Base-by-base conservation (phyloP, 192 early-diverging fungal genomes). In the Coemansia sp. region DNA sequence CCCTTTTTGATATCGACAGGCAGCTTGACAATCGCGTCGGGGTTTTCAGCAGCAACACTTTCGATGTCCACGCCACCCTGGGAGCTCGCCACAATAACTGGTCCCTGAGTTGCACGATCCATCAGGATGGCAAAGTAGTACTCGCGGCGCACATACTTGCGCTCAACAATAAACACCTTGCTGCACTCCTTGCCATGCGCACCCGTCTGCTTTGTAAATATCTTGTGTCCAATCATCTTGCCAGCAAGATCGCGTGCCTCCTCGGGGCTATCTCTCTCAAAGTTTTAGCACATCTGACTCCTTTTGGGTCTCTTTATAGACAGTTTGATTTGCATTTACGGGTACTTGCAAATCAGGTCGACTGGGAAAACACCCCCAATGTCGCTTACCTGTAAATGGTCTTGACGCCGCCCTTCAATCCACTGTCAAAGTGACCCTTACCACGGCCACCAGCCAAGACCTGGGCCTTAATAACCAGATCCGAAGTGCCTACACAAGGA, bases 1-100 rank as follows among this genome's bases (percentile, higher is more conserved):
- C 94, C 96, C 59, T 69, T 81, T 41, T 92, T 84, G 72, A 96
- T 91, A 71, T 96, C 91, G 55, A 99, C 79, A 23, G 93, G 87
- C 31, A 91, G 81, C 62, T 91, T 95, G 58, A 96, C 79, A 53
- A 97, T 96, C 20, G 96, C 96, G 16, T 99, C 93, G 23, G 96
- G 94, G 81, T 82, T 90, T 80, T 95, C 90, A 46, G 87, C 88
- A 31, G 96, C 94, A 35, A 99, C 96, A 43, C 79, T 82, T 78
- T 99, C 94, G 72, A 99, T 97, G 65, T 99, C 94, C 80, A 99
- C 90, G 62, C 96, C 96, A 59, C 94, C 96, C 82, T 99, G 91
- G 45, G 91, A 90, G 42, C 94, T 96, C 56, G 93, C 94, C 20
- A 99, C 91, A 69, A 99, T 79, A 36, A 97, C 94, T 31, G 97